Conservation (phyloP, 495 filamentous ascomycete genomes). For the Tuber aestivum region DNA sequence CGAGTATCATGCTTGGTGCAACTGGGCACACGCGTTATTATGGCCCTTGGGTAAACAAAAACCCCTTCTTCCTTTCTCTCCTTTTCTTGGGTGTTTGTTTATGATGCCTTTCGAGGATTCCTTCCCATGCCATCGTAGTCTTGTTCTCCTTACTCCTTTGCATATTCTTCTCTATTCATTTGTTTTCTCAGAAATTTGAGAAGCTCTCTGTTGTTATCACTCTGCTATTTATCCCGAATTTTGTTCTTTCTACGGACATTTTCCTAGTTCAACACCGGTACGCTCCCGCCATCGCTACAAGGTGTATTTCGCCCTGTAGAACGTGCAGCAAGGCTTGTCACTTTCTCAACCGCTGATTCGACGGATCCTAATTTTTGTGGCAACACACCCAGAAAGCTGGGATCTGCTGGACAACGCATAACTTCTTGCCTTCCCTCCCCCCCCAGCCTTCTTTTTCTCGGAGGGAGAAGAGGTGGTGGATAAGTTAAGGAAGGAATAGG, state of each 20-base stretch:
- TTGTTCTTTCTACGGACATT: neutral
- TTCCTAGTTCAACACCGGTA: constrained; percentile 2
- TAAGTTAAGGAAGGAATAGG: neutral
- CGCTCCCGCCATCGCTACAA: neutral
- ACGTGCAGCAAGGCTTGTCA: constrained; percentile 27
- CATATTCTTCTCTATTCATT: neutral
- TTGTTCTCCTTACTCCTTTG: neutral
- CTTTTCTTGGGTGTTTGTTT: neutral
- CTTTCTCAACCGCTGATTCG: constrained; percentile 21
- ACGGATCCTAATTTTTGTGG: neutral
- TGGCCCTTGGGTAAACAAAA: neutral
- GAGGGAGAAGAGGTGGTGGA: constrained; percentile 1
- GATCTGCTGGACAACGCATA: constrained; percentile 37
- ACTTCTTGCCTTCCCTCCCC: constrained; percentile 10
- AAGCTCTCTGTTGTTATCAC: neutral
- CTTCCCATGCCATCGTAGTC: neutral
- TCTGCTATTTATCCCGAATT: neutral
- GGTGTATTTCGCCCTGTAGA: constrained; percentile 1
- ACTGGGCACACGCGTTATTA: neutral
- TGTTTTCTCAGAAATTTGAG: neutral
- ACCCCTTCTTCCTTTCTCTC: neutral
- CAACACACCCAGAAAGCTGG: constrained; percentile 22
- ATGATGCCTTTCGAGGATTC: neutral
- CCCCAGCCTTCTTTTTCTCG: constrained; percentile 24
- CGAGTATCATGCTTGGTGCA: no score